phyloP scores from a whole-genome alignment of 345 rosid species.

The Geranium brycei region DNA sequence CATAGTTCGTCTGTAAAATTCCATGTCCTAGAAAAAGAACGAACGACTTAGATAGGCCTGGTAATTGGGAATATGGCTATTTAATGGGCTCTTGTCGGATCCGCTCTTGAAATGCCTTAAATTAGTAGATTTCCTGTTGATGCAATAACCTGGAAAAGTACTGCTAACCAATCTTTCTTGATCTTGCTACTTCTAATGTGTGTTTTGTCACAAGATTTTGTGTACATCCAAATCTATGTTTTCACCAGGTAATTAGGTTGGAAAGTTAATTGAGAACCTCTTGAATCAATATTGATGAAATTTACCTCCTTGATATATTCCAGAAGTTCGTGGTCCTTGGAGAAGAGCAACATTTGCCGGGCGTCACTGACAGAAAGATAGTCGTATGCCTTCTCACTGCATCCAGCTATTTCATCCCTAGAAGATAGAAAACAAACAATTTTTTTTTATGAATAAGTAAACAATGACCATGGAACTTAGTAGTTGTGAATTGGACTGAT shows the following conservation, averaged over 20 bases:
- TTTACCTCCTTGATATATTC: slow-evolving; percentile 69
- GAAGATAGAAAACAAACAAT: slow-evolving; percentile 2
- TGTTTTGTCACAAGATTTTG: not conserved
- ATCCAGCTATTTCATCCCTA: slow-evolving; percentile 97
- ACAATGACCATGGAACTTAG: too few species aligned
- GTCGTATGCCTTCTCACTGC: slow-evolving; percentile 98
- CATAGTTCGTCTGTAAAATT: not conserved
- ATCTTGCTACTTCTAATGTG: too few species aligned
- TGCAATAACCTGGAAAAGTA: too few species aligned
- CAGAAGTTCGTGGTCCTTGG: slow-evolving; percentile 61
- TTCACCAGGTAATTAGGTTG: not conserved
- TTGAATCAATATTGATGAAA: not conserved
- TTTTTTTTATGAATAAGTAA: too few species aligned
- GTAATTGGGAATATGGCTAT: too few species aligned
- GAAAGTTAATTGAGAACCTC: not conserved
- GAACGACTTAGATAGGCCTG: too few species aligned
- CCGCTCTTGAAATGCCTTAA: too few species aligned
- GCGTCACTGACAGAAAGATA: slow-evolving; percentile 65
- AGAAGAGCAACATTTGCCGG: slow-evolving; percentile 55
- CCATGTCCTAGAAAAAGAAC: not conserved
- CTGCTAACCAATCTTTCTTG: too few species aligned
- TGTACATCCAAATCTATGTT: not conserved
- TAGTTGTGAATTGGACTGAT: too few species aligned
- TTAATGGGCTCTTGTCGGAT: too few species aligned
- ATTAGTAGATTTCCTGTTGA: too few species aligned